Evolutionary conservation across 2,329 filamentous ascomycete species (phyloP), one percentile per base, ranked within the genome.

Genomic region (Epichloe scottii): DNA sequence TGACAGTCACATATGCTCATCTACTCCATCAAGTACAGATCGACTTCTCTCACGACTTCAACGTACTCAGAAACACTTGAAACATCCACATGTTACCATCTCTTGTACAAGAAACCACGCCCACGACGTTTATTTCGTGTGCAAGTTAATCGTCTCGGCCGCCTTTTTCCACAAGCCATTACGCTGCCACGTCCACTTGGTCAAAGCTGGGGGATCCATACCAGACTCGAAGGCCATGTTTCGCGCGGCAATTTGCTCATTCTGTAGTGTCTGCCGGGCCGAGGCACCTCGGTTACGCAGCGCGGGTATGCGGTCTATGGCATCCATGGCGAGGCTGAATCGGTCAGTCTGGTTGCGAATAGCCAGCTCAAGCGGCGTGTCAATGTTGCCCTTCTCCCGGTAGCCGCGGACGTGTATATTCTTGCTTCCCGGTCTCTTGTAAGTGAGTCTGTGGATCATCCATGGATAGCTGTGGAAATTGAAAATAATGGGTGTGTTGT

Each of bases 381-480:
- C 84, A 58, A 89, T 89, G 64, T 89, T 90, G 45, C 86, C 86
- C 75, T 90, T 89, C 71, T 90, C 85, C 61, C 78, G 82, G 72
- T 89, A 90, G 1, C 86, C 86, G 34, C 82, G 75, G n/a, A 90
- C 86, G 59, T 87, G 81, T 55, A 89, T 66, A 66, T 86, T 81
- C 44, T 73, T 63, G 63, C 76, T 79, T 5, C 84, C 85, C 2
- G 81, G 82, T 1, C 85, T 80, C 69, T 85, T 84, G 70, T 89
- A 89, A 0, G 84, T 85, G 58, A 90, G 68, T 48, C 85, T 76
- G 69, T 89, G 85, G 48, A 90, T 78, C 60, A 90, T 73, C 84
- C 83, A 89, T 8, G 86, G 85, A 69, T 90, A 89, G 34, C 80
- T 84, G 71, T 90, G 86, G 78, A 89, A 90, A 71, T 89, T 89